Base-by-base conservation (phyloP, 2,329 filamentous ascomycete genomes). In the Colletotrichum abscissum region DNA sequence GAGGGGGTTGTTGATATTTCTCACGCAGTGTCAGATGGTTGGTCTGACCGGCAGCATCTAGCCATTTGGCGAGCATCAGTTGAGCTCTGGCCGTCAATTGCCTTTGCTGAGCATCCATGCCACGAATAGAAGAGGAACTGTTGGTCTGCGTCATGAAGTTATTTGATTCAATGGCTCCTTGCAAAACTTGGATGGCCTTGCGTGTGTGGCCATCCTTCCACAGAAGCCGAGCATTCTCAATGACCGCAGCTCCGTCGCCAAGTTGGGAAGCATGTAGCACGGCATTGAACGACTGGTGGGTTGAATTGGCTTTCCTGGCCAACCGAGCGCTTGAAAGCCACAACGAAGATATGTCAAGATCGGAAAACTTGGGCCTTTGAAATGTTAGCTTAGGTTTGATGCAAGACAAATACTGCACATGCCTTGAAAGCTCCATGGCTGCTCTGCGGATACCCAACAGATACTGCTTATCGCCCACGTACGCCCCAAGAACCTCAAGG, bases 181-280 rank as follows among this genome's bases (percentile, higher is more conserved):
- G 92, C 3, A 99, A 87, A 59, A 93, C 94, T 77, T 97, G 95
- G 74, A 99, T 99, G 1, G 97, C 97, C 82, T 98, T 98, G 73
- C 97, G 91, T 80, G 96, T 95, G 78, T 98, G 93, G 0, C 95
- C 94, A 80, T 98, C 95, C 77, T 94, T 95, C 95, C 97, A 99
- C 8, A 98, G 85, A 35, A 99, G 87, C 73, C 95, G 92, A 2
- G 97, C 95, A 81, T 99, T 96, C 81, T 99, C 97, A 74, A 99
- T 97, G 11, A 94, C 96, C 12, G 96, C 95, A 2, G 94, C 94
- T 72, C 93, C 92, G 76, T 98, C 95, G 24, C 94, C 94, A 12
- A 98, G 89, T 74, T 93, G 90, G 26, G 94, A 93, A 12, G 97
- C 97, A 82, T 97, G 95, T 2, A 98, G 88, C 28, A 98, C 95